Base-by-base conservation (phyloP, 805 yeast species). In the Schizosaccharomyces lindneri region DNA sequence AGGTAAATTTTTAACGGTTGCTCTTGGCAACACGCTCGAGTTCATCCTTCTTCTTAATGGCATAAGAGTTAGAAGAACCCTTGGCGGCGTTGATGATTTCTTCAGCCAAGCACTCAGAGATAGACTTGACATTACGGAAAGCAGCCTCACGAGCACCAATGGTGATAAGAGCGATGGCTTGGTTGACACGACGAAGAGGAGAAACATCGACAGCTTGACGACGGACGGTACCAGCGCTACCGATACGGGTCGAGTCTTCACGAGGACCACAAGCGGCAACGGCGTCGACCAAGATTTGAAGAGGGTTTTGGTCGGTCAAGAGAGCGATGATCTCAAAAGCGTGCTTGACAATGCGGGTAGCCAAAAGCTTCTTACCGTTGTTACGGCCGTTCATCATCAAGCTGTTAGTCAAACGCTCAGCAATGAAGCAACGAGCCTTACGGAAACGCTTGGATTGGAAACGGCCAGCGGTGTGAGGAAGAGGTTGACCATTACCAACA, bases 171-270 rank as follows among this genome's bases (percentile, higher is more conserved):
- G 98, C 81, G 74, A 93, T 82, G 73, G 99, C 94, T 81, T 93
- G 97, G 95, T 93, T 93, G 72, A 93, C 97, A 83, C 99, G 90
- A 85, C 99, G 89, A 78, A 93, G 84, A 75, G 99, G 99, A 74
- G 98, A 89, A 69, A 93, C 99, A 88, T 93, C 99, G 76, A 93
- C 99, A 70, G 99, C 98, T 82, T 94, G 98, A 85, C 99, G 88
- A 86, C 98, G 93, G 73, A 94, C 99, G 75, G 97, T 87, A 86
- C 98, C 98, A 74, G 97, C 89, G 75, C 97, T 89, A 81, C 99
- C 99, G 73, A 94, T 90, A 87, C 98, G 89, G 83, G 99, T 93
- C 75, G 97, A 87, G 80, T 93, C 99, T 84, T 93, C 99, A 84
- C 98, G 88, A 79, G 98, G 95, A 79, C 99, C 99, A 70, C 97